These are phyloP conservation scores for Penicillium roqueforti DNA, from an alignment of 495 filamentous ascomycete genomes.

Conservation along the genomic window DNA sequence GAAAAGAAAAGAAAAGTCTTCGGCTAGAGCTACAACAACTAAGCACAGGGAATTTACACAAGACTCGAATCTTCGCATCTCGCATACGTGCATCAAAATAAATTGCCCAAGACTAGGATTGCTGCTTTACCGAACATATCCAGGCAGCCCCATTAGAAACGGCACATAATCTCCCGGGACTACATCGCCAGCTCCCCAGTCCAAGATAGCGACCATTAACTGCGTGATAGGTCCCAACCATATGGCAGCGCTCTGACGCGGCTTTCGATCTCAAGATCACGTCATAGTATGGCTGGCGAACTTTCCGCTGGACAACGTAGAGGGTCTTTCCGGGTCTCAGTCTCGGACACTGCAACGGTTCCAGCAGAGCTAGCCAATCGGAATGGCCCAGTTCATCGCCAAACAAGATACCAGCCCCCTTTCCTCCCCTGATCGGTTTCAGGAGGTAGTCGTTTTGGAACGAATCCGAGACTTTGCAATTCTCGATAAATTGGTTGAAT, in stretches of 20 bases:
- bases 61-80: too few species aligned
- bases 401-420: conserved; percentile 35
- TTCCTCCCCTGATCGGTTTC: conserved; percentile 29
- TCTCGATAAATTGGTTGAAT: neutral
- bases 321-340: neutral
- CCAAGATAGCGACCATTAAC: neutral
- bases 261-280: neutral
- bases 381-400: conserved; percentile 71
- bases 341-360: neutral
- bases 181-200: neutral
- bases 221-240: neutral
- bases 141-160: neutral
- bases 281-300: neutral
- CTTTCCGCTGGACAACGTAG: neutral
- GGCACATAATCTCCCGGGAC: neutral
- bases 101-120: neutral
- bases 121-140: neutral
- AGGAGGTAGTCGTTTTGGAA: conserved; percentile 29
- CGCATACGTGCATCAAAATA: too few species aligned
- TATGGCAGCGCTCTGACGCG: neutral
- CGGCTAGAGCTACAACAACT: too few species aligned
- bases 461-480: neutral
- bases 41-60: too few species aligned
- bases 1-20: too few species aligned
- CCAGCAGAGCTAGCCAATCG: conserved; percentile 32